Percentiles rank a stretch among this genome's conserved stretches.
Evolutionary conservation across 352 stramenopile species (phyloP).

Genomic region (Globisporangium carolinianum): DNA sequence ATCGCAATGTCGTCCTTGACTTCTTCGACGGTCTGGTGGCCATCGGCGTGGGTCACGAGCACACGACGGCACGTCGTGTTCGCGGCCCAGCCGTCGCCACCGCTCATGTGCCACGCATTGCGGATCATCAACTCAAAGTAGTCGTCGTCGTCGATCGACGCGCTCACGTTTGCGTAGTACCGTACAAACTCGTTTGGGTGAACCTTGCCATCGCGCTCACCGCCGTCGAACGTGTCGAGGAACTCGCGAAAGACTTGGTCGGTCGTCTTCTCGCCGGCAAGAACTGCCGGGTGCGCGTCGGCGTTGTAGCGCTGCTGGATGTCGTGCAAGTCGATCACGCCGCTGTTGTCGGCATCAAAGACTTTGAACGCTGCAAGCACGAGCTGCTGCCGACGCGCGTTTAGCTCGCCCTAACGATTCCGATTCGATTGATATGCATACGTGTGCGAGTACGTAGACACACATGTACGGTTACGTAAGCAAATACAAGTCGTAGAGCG

Average conservation of each 20-base stretch:
- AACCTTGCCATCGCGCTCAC: slow-evolving; percentile 28
- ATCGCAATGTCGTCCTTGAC: slow-evolving; percentile 40
- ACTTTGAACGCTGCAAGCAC: slow-evolving; percentile 63
- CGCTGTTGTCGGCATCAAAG: slow-evolving; percentile 51
- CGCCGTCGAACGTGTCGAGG: slow-evolving; percentile 30
- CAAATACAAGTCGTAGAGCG: not conserved
- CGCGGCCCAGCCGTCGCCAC: slow-evolving; percentile 44
- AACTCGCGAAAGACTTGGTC: slow-evolving; percentile 29
- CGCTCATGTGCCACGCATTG: slow-evolving; percentile 78
- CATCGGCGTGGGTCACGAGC: slow-evolving; percentile 47
- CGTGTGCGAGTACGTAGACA: not conserved
- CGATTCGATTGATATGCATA: slow-evolving; percentile 4
- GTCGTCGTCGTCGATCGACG: slow-evolving; percentile 67
- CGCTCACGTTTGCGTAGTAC: slow-evolving; percentile 80
- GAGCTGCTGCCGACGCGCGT: slow-evolving; percentile 34
- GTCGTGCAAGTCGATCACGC: slow-evolving; percentile 45
- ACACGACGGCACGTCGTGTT: slow-evolving; percentile 67
- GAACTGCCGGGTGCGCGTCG: slow-evolving; percentile 46
- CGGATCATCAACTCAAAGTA: slow-evolving; percentile 86
- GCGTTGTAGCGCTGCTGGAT: slow-evolving; percentile 42
- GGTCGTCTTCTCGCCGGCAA: slow-evolving; percentile 24
- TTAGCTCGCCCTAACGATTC: slow-evolving; percentile 26
- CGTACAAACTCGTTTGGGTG: slow-evolving; percentile 27
- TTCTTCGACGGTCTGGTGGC: slow-evolving; percentile 37
- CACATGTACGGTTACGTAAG: not conserved